phyloP scores from a whole-genome alignment of 345 rosid genomes.

The Psidium guajava region DNA sequence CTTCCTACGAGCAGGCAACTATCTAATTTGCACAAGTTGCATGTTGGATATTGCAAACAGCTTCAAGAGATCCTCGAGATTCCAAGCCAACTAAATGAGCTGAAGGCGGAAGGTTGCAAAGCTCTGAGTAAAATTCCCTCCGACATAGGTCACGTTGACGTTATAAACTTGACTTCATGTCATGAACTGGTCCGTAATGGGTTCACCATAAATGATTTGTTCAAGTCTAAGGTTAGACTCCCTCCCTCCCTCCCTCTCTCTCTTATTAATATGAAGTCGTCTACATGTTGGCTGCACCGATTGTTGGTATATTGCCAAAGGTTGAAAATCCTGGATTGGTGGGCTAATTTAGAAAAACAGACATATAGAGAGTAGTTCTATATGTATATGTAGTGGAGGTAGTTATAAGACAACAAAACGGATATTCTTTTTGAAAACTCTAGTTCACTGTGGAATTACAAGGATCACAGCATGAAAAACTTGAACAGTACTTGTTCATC shows the following conservation, averaged over 20 bases:
- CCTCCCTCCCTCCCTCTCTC: neutral
- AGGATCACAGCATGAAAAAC: no score
- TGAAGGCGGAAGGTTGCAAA: no score
- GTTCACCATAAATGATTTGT: no score
- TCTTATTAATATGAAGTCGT: neutral
- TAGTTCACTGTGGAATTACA: no score
- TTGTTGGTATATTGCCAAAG: neutral
- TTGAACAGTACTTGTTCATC: no score
- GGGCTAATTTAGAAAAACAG: neutral
- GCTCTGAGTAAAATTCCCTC: no score
- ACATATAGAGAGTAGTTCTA: neutral
- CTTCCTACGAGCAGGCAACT: neutral
- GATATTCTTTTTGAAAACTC: no score
- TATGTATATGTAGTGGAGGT: neutral
- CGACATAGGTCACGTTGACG: no score
- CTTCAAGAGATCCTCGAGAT: neutral
- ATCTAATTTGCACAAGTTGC: rapidly evolving
- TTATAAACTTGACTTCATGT: no score
- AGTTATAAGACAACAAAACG: no score
- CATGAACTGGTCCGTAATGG: no score
- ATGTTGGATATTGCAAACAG: neutral
- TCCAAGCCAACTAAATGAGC: neutral
- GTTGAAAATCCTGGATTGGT: neutral
- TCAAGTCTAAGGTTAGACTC: no score
- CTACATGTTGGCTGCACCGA: neutral